phyloP scores from a whole-genome alignment of 768 basidiomycete species.

The Lactarius tabidus region DNA sequence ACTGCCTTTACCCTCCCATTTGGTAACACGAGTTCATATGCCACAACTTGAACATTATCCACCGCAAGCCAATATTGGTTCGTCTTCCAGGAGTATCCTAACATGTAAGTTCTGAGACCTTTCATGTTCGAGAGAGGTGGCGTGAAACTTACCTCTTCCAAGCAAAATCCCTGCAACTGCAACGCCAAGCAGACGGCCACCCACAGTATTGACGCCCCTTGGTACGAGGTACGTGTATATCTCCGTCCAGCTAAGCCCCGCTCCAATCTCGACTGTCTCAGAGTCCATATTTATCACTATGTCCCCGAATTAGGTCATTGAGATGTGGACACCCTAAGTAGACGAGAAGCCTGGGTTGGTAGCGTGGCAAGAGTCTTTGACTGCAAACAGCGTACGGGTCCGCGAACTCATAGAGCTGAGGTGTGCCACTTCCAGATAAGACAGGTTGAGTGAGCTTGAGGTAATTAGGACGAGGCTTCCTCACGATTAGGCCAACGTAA shows the following conservation, averaged over 20 bases:
- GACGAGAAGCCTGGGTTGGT: conserved; percentile 29
- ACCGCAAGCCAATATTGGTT: conserved; percentile 35
- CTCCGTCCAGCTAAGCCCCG: conserved; percentile 30
- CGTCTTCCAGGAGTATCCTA: conserved; percentile 35
- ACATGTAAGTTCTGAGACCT: not conserved
- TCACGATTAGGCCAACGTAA: conserved; percentile 22
- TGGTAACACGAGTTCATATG: conserved; percentile 31
- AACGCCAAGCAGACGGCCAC: conserved; percentile 28
- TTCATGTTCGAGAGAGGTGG: not conserved
- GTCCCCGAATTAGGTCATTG: conserved; percentile 25
- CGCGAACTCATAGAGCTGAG: conserved; percentile 9
- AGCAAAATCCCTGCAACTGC: conserved; percentile 28
- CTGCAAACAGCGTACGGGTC: conserved; percentile 11
- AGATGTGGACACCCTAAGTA: conserved; percentile 30
- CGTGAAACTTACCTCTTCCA: conserved; percentile 25
- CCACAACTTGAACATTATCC: conserved; percentile 35
- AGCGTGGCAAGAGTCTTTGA: conserved; percentile 30
- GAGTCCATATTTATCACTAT: conserved; percentile 14
- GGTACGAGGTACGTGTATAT: conserved; percentile 27
- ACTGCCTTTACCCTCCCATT: conserved; percentile 25
- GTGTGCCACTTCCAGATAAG: too few species aligned
- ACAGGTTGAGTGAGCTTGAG: too few species aligned
- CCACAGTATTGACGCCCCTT: conserved; percentile 26
- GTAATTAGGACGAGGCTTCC: not conserved
- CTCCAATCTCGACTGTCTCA: conserved; percentile 24